These are phyloP conservation scores for Durotheca rogersii DNA, from an alignment of 495 filamentous ascomycete species.

Conservation along the genomic window DNA sequence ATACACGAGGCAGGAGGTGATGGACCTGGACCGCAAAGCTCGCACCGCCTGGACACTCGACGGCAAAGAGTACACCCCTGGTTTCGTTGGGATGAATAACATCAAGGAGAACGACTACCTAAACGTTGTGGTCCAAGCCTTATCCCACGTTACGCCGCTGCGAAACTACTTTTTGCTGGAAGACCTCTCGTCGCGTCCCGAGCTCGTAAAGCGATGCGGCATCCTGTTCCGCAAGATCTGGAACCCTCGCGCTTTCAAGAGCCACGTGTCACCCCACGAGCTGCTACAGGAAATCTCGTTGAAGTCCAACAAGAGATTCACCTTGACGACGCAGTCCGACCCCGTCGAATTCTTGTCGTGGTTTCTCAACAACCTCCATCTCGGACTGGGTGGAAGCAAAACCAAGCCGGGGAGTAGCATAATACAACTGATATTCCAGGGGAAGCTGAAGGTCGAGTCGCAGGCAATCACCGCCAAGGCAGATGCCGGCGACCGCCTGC, in stretches of 20 bases:
- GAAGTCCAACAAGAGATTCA: conserved; percentile 87
- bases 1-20: conserved; percentile 75
- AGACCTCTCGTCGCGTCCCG: conserved; percentile 57
- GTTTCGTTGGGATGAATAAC: conserved; percentile 99
- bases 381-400: conserved; percentile 85
- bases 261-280: conserved; percentile 96
- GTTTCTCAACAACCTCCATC: conserved; percentile 95
- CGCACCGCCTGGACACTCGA: conserved; percentile 74
- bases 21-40: conserved; percentile 74
- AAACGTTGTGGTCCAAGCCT: conserved; percentile 91
- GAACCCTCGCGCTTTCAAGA: conserved; percentile 96
- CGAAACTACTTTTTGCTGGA: conserved; percentile 93
- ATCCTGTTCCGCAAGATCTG: conserved; percentile 95
- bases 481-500: conserved; percentile 81
- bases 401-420: conserved; percentile 79
- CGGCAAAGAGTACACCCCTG: conserved; percentile 82
- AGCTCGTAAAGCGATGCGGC: conserved; percentile 74
- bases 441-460: conserved; percentile 84
- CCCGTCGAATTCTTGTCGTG: conserved; percentile 95
- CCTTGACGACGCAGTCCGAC: conserved; percentile 86
- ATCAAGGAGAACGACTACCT: conserved; percentile 99
- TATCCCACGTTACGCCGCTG: conserved; percentile 86
- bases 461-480: conserved; percentile 93
- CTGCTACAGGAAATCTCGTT: conserved; percentile 92
- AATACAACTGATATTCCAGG: conserved; percentile 90